A percentile compares a stretch with the other conserved stretches of the same genome.
Evolutionary conservation across 1,284 basidiomycete genomes (phyloP).

Genomic region (Irpex sp.): DNA sequence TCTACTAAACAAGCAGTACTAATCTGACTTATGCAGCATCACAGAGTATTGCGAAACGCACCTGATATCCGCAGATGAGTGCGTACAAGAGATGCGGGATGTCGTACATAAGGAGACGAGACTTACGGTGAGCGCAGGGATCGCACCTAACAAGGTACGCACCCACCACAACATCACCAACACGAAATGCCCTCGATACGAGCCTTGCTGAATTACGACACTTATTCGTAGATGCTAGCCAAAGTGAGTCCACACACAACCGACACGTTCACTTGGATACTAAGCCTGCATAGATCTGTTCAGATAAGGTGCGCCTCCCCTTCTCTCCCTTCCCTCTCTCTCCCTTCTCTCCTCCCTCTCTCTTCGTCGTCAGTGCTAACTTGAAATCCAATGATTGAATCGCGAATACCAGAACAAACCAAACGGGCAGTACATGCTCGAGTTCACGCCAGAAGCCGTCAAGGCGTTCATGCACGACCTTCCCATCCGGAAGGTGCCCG

Average conservation of each 20-base stretch:
- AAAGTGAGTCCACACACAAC: slow-evolving; percentile 18
- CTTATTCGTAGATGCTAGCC: slow-evolving; percentile 25
- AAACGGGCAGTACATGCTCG: slow-evolving; percentile 83
- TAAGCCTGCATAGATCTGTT: slow-evolving; percentile 70
- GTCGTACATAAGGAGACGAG: slow-evolving; percentile 73
- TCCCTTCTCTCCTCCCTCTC: no score
- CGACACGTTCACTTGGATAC: background rate
- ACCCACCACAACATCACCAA: background rate
- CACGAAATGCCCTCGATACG: background rate
- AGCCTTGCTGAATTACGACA: background rate
- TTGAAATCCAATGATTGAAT: no score
- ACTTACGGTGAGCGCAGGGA: slow-evolving; percentile 91
- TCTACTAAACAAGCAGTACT: no score
- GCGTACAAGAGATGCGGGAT: slow-evolving; percentile 75
- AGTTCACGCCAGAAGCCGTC: slow-evolving; percentile 64
- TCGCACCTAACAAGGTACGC: slow-evolving; percentile 80
- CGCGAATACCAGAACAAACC: slow-evolving; percentile 67
- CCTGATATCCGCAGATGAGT: slow-evolving; percentile 62
- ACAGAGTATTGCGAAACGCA: slow-evolving; percentile 74
- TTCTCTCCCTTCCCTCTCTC: background rate
- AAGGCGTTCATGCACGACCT: slow-evolving; percentile 72
- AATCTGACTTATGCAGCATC: no score
- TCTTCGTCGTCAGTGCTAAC: no score
- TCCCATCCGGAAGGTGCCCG: slow-evolving; percentile 81
- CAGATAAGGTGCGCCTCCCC: slow-evolving; percentile 63